Base-by-base conservation (phyloP, 305 asterid species). In the Fraxinus dipetala region DNA sequence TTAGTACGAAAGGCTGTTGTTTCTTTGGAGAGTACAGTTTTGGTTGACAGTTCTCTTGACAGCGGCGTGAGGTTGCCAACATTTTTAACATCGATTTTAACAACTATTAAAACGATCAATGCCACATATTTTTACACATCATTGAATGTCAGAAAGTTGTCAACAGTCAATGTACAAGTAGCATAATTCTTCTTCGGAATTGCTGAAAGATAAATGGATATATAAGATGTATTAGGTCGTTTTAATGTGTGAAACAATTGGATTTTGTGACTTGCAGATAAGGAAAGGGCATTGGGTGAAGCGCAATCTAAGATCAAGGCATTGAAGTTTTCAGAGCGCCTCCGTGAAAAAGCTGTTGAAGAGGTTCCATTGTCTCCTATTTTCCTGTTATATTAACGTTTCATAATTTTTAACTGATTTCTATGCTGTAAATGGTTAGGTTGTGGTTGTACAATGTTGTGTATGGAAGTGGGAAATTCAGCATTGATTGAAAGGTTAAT, bases 301-400 rank as follows among this genome's bases (percentile, higher is more conserved):
- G 97, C 98, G 6, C 97, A 87, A 63, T 97, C 97, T 36, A 97
- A 92, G 97, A 94, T 93, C 93, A 96, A 81, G 87, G 97, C 98
- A 35, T 84, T 96, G 90, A 92, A 88, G 92, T 85, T 90, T 69
- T 96, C 98, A 0, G 99, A 96, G 89, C 92, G 98, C 56, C 91
- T 92, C 45, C 91, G 97, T 3, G 99, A 96, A 86, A 96, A 94
- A 84, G 99, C 99, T 70, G 99, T 96, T 70, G 99, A 94, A 90
- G 98, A 95, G 98, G 99, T 95, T 84, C 54, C 70, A 1, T 76
- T 59, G 1, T 36, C 78, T 82, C 70, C 77, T 54, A 40, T 79
- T 83, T 70, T 76, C 70, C 28, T 63, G 40, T 59, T 5, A 34
- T 22, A 45, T 22, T 36, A n/a, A 63, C 16, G 6, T 51, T 63